Evolutionary conservation across 2,329 filamentous ascomycete genomes (phyloP).

Genomic region (Diplodia seriata): DNA sequence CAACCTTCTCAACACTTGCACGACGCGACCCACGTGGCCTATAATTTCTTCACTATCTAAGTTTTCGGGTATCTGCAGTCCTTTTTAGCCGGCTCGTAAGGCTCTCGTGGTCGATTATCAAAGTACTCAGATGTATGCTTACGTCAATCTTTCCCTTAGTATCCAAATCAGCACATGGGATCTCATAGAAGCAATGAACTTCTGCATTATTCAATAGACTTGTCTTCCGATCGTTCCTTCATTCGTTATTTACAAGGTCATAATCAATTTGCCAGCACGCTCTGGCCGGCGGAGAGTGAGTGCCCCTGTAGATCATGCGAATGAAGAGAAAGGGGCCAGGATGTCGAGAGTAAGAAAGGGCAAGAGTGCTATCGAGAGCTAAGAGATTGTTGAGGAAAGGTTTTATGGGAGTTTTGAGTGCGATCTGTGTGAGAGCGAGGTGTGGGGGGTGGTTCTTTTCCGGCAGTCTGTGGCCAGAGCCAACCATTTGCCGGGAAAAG

Average conservation of each 20-base stretch:
- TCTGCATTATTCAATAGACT: slow-evolving; percentile 26
- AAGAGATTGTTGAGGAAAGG: slow-evolving; percentile 32
- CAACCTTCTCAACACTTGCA: not conserved
- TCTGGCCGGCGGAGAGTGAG: slow-evolving; percentile 30
- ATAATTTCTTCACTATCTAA: not conserved
- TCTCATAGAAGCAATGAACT: slow-evolving; percentile 12
- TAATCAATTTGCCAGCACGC: slow-evolving; percentile 31
- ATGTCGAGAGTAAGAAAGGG: slow-evolving; percentile 31
- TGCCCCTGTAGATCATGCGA: slow-evolving; percentile 33
- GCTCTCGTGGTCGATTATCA: not conserved
- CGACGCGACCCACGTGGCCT: not conserved
- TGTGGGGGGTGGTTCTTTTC: slow-evolving; percentile 25
- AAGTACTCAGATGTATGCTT: not conserved
- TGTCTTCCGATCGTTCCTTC: slow-evolving; percentile 32
- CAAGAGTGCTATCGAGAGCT: slow-evolving; percentile 31
- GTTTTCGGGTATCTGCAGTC: not conserved
- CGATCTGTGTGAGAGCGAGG: slow-evolving; percentile 30
- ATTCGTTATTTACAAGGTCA: slow-evolving; percentile 33
- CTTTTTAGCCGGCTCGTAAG: not conserved
- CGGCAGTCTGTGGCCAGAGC: slow-evolving; percentile 19
- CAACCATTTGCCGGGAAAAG: slow-evolving; percentile 35
- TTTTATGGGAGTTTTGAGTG: slow-evolving; percentile 30
- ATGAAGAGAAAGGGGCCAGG: slow-evolving; percentile 32
- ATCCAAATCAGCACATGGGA: slow-evolving; percentile 15
- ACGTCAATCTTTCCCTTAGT: slow-evolving; percentile 1